Evolutionary conservation across 1,284 basidiomycete species (phyloP).

Genomic region (Testicularia cyperi): DNA sequence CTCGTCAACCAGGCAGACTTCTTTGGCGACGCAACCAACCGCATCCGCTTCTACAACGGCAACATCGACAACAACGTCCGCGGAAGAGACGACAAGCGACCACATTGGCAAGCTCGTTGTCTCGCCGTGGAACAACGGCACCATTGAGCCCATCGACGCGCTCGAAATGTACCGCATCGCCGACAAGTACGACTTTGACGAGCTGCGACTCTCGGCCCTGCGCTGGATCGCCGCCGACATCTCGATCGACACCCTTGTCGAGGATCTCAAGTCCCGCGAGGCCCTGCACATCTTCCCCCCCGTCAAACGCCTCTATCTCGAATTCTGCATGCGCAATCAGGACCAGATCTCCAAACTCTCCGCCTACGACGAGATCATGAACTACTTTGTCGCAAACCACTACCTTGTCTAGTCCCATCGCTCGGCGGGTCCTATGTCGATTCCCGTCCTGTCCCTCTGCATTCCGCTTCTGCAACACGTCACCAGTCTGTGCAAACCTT

Average conservation of each 20-base stretch:
- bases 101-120: no score
- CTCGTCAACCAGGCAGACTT: no score
- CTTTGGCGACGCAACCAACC: no score
- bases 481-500: no score
- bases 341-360: background rate
- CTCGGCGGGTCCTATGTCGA: no score
- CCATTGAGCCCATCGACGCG: background rate
- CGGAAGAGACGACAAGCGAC: no score
- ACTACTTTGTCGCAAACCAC: conserved; percentile 1
- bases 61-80: no score
- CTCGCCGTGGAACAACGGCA: background rate
- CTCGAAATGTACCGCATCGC: conserved; percentile 9
- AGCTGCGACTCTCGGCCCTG: conserved; percentile 1
- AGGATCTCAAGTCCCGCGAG: conserved; percentile 1
- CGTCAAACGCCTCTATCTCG: conserved; percentile 2
- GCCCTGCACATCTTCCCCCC: conserved; percentile 6
- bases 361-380: conserved; percentile 2
- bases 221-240: conserved; percentile 1
- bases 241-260: background rate
- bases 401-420: no score
- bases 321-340: background rate
- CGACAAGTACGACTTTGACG: conserved; percentile 3
- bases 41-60: no score
- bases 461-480: no score
- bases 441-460: no score